A percentile compares a stretch with the other conserved stretches of the same genome.
These are phyloP conservation scores for Penicillium salamii DNA, from an alignment of 495 filamentous ascomycete genomes.

Conservation along the genomic window DNA sequence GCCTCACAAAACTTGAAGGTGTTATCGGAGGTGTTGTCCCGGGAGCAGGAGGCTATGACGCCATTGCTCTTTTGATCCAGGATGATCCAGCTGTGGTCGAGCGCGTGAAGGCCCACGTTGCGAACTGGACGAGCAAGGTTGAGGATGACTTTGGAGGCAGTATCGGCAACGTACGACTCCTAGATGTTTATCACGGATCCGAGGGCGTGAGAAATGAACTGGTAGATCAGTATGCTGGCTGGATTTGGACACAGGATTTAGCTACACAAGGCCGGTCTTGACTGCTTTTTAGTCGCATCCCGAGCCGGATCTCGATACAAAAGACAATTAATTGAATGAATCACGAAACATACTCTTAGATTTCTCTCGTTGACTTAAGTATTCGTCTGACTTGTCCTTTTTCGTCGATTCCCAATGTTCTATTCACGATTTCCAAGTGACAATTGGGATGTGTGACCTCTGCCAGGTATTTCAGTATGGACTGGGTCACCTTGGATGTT, in stretches of 20 bases:
- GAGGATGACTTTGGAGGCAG: constrained; percentile 54
- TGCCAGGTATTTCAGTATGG: constrained; percentile 13
- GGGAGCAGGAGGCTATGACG: constrained; percentile 93
- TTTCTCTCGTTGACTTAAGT: too few species aligned
- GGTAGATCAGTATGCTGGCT: constrained; percentile 58
- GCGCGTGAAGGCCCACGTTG: constrained; percentile 61
- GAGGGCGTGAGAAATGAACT: constrained; percentile 74
- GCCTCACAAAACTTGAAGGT: constrained; percentile 65
- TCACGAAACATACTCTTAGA: background rate
- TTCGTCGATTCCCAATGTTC: too few species aligned
- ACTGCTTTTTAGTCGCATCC: constrained; percentile 3
- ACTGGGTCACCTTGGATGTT: constrained; percentile 2
- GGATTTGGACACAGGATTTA: constrained; percentile 39
- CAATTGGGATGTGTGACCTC: constrained; percentile 13
- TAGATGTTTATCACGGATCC: constrained; percentile 83
- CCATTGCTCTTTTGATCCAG: constrained; percentile 73
- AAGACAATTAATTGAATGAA: constrained; percentile 9
- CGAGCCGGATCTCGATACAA: constrained; percentile 1
- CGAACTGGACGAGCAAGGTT: constrained; percentile 56
- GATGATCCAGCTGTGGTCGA: constrained; percentile 67
- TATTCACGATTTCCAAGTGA: constrained; percentile 6
- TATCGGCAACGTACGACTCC: constrained; percentile 68
- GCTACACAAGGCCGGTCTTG: background rate
- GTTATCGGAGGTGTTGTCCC: constrained; percentile 91
- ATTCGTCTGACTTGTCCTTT: too few species aligned